Conservation (phyloP, 1,139 yeast genomes). For the Pichia sp. region DNA sequence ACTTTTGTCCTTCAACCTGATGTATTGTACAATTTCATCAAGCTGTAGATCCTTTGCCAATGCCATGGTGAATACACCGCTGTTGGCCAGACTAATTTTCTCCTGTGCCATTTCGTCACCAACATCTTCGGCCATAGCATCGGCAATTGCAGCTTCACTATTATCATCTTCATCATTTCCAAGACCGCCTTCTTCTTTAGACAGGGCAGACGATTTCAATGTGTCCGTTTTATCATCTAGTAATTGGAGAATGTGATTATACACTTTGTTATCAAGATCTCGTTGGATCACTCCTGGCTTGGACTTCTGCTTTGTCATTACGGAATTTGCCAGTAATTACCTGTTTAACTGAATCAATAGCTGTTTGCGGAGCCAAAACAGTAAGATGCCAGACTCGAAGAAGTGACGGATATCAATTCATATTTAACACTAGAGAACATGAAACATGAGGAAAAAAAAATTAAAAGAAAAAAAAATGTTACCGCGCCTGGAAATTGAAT, state of each 20-base stretch:
- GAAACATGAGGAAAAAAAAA: slow-evolving; percentile 2
- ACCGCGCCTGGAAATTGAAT: slow-evolving; percentile 5
- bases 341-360: too few relatives aligned
- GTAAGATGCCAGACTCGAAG: background rate
- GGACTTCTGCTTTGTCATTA: slow-evolving; percentile 12
- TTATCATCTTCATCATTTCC: background rate
- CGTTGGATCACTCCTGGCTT: slow-evolving; percentile 28
- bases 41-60: slow-evolving; percentile 55
- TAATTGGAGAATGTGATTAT: slow-evolving; percentile 32
- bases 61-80: slow-evolving; percentile 34
- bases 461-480: background rate
- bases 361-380: too few relatives aligned
- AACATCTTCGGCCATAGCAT: slow-evolving; percentile 1
- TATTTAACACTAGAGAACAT: background rate
- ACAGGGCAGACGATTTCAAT: slow-evolving; percentile 20
- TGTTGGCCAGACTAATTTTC: background rate
- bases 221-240: slow-evolving; percentile 31
- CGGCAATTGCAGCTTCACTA: background rate
- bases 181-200: slow-evolving; percentile 15
- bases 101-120: background rate
- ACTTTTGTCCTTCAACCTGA: slow-evolving; percentile 57
- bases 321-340: background rate
- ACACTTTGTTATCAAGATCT: slow-evolving; percentile 32
- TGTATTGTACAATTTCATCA: slow-evolving; percentile 49
- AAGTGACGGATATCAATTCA: background rate